Percentiles rank a stretch among this genome's conserved stretches.
Evolutionary conservation across 1,284 basidiomycete species (phyloP).

Genomic region (Malassezia yamatoensis): DNA sequence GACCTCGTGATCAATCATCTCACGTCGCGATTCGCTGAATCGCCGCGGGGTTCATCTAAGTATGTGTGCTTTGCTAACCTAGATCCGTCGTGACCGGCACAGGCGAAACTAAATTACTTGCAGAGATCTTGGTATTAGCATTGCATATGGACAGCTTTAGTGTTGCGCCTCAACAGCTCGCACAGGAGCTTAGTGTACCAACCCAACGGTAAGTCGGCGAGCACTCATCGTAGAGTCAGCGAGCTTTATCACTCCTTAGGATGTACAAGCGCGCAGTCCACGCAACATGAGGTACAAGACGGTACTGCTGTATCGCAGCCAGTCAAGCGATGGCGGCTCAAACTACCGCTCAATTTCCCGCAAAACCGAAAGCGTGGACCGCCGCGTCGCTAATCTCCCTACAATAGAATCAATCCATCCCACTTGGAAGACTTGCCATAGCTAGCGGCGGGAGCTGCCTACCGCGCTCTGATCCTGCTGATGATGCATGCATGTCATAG

Average conservation of each 20-base stretch:
- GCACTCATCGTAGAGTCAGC: slow-evolving; percentile 12
- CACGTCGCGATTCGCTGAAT: slow-evolving; percentile 21
- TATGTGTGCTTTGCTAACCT: slow-evolving; percentile 8
- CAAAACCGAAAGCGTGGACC: slow-evolving; percentile 14
- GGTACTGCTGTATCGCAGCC: slow-evolving; percentile 3
- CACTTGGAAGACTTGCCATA: slow-evolving; percentile 14
- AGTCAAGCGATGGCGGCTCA: slow-evolving; percentile 29
- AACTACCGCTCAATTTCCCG: slow-evolving; percentile 18
- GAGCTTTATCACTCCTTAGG: slow-evolving; percentile 29
- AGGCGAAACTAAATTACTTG: slow-evolving; percentile 32
- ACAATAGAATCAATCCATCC: not conserved
- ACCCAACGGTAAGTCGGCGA: slow-evolving; percentile 14
- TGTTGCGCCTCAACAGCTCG: slow-evolving; percentile 23
- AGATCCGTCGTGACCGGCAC: slow-evolving; percentile 9
- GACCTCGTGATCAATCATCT: slow-evolving; percentile 23
- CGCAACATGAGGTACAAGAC: slow-evolving; percentile 10
- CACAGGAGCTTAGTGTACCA: slow-evolving; percentile 18
- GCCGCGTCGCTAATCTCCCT: slow-evolving; percentile 10
- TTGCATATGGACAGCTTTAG: slow-evolving; percentile 41
- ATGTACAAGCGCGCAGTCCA: slow-evolving; percentile 24
- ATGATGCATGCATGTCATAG: slow-evolving; percentile 17
- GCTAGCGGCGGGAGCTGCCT: slow-evolving; percentile 15
- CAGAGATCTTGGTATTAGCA: slow-evolving; percentile 34
- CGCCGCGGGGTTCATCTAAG: slow-evolving; percentile 16
- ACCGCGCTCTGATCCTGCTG: slow-evolving; percentile 13